These are phyloP conservation scores for Stephanocyclus meneghinianus DNA, from an alignment of 352 stramenopile species.

Conservation along the genomic window DNA sequence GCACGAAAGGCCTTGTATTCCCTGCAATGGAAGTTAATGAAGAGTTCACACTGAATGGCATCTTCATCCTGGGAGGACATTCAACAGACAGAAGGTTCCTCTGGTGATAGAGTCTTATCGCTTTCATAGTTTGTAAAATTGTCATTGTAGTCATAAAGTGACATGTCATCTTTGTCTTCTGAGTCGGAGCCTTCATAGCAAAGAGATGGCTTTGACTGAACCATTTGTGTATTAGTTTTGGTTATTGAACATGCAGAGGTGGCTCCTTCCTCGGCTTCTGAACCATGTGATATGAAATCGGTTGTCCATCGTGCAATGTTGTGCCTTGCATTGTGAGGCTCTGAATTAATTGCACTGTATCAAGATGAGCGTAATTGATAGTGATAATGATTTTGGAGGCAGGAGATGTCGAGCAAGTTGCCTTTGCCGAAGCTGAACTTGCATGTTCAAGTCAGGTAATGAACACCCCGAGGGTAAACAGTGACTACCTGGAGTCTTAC, in stretches of 20 bases:
- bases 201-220: conserved; percentile 22
- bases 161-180: conserved; percentile 47
- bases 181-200: conserved; percentile 34
- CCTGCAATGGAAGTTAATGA: conserved; percentile 67
- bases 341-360: conserved; percentile 64
- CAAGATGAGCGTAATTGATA: conserved; percentile 63
- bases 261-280: neutral
- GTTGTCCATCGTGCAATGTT: conserved; percentile 48
- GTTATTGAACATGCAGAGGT: neutral
- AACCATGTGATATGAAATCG: conserved; percentile 34
- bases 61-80: conserved; percentile 22
- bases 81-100: conserved; percentile 2
- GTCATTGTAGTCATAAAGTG: conserved; percentile 53
- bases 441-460: neutral
- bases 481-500: conserved; percentile 3
- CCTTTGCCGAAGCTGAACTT: neutral
- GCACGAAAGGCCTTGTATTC: conserved; percentile 71
- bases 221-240: neutral
- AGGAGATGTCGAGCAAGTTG: conserved; percentile 12
- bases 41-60: conserved; percentile 73
- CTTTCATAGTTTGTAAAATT: conserved; percentile 26
- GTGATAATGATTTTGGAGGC: conserved; percentile 56
- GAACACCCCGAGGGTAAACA: neutral
- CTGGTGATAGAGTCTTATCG: conserved; percentile 16
- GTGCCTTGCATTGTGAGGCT: conserved; percentile 49